Conservation (phyloP, 176 grass and related monocot species). For the Eragrostis curvula region DNA sequence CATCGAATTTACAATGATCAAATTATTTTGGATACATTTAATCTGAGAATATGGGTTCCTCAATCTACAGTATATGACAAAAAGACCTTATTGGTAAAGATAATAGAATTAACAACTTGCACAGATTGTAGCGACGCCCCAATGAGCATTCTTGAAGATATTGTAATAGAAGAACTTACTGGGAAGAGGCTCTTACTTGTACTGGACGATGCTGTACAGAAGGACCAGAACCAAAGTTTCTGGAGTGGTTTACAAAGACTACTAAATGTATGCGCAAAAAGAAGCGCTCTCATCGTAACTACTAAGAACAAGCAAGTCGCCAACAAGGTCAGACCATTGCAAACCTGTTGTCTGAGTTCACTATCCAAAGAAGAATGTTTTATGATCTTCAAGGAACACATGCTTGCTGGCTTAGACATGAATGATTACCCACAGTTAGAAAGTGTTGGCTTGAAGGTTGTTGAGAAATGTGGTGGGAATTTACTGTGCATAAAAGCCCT, state of each 20-base stretch:
- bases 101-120: not conserved
- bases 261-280: not conserved
- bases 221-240: not conserved
- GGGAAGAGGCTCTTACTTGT: not conserved
- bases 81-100: not conserved
- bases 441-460: not conserved
- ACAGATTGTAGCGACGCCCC: not conserved
- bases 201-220: not conserved
- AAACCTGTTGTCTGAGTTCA: not conserved
- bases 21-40: not conserved
- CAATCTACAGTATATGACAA: not conserved
- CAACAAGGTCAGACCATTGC: not conserved
- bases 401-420: not conserved
- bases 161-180: not conserved
- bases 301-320: not conserved
- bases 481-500: not conserved
- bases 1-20: not conserved
- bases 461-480: not conserved
- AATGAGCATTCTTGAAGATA: not conserved
- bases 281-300: not conserved
- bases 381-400: not conserved
- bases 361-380: conserved; percentile 10
- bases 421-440: not conserved
- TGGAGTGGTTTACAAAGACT: not conserved
- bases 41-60: conserved; percentile 12